A percentile compares a stretch with the other conserved stretches of the same genome.
Conservation (phyloP, 768 basidiomycete genomes). For the Mycena pura region DNA sequence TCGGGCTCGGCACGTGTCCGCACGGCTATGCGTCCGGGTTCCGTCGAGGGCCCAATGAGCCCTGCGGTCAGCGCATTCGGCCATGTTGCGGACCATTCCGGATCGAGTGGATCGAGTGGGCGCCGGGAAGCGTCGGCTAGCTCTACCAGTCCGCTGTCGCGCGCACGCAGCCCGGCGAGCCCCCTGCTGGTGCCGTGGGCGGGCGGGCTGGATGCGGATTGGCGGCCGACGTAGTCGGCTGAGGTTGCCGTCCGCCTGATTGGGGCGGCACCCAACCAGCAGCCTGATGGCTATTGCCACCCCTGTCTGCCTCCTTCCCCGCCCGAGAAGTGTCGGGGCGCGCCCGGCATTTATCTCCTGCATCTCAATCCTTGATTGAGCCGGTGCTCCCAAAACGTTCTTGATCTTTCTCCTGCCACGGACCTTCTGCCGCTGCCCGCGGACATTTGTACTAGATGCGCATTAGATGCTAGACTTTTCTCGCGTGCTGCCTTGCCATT, state of each 20-base stretch:
- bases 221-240: constrained; percentile 20
- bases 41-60: constrained; percentile 24
- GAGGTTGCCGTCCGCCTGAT: not conserved
- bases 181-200: constrained; percentile 22
- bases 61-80: constrained; percentile 25
- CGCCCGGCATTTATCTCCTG: too few species aligned
- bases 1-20: constrained; percentile 6
- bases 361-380: too few species aligned
- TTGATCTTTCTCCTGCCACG: too few species aligned
- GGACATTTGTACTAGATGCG: too few species aligned
- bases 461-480: too few species aligned
- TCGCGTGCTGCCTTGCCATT: too few species aligned
- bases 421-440: too few species aligned
- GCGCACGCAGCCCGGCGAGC: constrained; percentile 10
- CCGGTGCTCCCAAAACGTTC: too few species aligned
- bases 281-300: too few species aligned
- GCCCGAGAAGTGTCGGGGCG: too few species aligned
- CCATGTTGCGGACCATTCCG: constrained; percentile 10
- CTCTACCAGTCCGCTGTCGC: not conserved
- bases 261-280: not conserved
- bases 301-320: too few species aligned
- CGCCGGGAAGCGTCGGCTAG: constrained; percentile 11
- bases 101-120: constrained; percentile 11
- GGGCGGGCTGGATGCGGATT: constrained; percentile 24
- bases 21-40: constrained; percentile 6